Evolutionary conservation across 2,329 filamentous ascomycete species (phyloP).

Genomic region (Zymoseptoria brevis): DNA sequence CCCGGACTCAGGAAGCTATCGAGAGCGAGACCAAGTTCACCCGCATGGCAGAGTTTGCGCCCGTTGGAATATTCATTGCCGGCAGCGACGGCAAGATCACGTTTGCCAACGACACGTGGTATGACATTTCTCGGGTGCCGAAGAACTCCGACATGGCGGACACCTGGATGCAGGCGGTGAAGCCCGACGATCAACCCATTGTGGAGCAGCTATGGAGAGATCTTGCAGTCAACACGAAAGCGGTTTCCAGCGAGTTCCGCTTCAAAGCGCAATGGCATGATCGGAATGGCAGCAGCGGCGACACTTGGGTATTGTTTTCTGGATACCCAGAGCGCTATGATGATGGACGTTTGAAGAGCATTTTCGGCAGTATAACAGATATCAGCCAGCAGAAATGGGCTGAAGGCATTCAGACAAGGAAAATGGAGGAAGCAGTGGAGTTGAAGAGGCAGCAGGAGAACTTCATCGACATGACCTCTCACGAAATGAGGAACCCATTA

Average conservation of each 20-base stretch:
- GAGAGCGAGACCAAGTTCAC: constrained; percentile 70
- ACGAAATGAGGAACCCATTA: constrained; percentile 59
- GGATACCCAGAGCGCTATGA: constrained; percentile 64
- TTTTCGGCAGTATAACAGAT: constrained; percentile 76
- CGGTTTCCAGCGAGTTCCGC: constrained; percentile 64
- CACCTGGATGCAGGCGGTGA: constrained; percentile 65
- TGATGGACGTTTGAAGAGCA: constrained; percentile 58
- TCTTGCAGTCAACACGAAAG: constrained; percentile 53
- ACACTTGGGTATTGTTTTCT: constrained; percentile 71
- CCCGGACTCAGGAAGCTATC: constrained; percentile 49
- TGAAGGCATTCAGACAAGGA: constrained; percentile 68
- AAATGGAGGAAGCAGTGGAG: constrained; percentile 73
- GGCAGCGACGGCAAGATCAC: constrained; percentile 61
- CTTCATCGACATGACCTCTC: constrained; percentile 34
- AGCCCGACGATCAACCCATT: constrained; percentile 54
- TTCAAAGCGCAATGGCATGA: constrained; percentile 62
- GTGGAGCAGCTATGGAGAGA: constrained; percentile 56
- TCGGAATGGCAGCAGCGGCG: constrained; percentile 50
- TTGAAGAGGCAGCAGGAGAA: constrained; percentile 63
- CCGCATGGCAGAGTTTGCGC: constrained; percentile 75
- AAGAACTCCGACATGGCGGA: constrained; percentile 50
- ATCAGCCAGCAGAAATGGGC: constrained; percentile 82
- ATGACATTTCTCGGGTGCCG: constrained; percentile 59
- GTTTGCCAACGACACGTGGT: constrained; percentile 74
- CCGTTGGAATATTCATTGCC: constrained; percentile 81